phyloP scores from a whole-genome alignment of 1,139 yeast species.

The Geotrichum europaeum region DNA sequence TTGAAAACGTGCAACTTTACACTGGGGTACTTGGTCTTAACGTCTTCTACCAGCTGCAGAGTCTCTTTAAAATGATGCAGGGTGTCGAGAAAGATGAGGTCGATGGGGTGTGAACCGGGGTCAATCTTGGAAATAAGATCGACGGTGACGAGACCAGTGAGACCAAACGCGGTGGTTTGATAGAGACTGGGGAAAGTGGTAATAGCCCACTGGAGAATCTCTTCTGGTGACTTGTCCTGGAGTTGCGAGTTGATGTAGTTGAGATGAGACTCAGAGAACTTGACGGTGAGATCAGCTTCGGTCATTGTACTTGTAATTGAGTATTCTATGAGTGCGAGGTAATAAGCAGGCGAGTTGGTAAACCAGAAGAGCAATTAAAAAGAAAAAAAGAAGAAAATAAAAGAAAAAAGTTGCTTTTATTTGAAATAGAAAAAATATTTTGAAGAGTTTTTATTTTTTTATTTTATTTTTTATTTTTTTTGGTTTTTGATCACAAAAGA shows the following conservation, averaged over 20 bases:
- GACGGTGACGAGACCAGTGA: slow-evolving; percentile 82
- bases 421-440: background rate
- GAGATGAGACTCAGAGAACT: slow-evolving; percentile 27
- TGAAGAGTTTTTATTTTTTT: background rate
- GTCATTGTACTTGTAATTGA: slow-evolving; percentile 9
- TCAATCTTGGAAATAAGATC: slow-evolving; percentile 69
- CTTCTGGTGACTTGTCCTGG: slow-evolving; percentile 53
- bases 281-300: slow-evolving; percentile 3
- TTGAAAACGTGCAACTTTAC: slow-evolving; percentile 54
- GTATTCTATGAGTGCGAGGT: background rate
- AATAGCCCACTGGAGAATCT: slow-evolving; percentile 76
- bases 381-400: background rate
- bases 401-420: background rate
- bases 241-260: slow-evolving; percentile 53
- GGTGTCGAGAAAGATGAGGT: slow-evolving; percentile 82
- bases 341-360: slow-evolving; percentile 10
- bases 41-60: slow-evolving; percentile 57
- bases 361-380: background rate
- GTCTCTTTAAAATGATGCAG: slow-evolving; percentile 93
- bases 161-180: slow-evolving; percentile 94
- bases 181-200: slow-evolving; percentile 71
- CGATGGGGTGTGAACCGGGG: slow-evolving; percentile 44
- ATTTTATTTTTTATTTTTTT: background rate
- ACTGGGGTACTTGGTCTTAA: slow-evolving; percentile 52
- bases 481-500: background rate